Base-by-base conservation (phyloP, 2,329 filamentous ascomycete genomes). In the Coniochaeta hoffmannii region DNA sequence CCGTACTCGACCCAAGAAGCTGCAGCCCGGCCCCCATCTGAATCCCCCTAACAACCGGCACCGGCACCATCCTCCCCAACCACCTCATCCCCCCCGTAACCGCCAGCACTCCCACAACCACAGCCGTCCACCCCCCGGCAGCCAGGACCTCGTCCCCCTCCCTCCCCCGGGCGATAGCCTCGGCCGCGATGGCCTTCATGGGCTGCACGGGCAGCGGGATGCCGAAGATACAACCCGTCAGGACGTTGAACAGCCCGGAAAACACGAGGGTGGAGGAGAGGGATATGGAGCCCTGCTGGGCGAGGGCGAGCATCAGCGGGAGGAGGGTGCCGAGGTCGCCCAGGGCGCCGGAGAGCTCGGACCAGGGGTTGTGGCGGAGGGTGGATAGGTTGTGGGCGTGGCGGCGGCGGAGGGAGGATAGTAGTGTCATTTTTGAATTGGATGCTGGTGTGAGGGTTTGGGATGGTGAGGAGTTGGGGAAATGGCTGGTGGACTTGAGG, bases 121-220 rank as follows among this genome's bases (percentile, higher is more conserved):
- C 74, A 1, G 86, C 85, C 32, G 96, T 91, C 56, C 90, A 88
- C 35, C 93, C 81, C 1, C 93, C 93, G 1, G 91, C 90, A 0
- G 89, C 87, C n/a, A 90, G 83, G 41, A 88, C 92, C 60, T 90
- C 81, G 19, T 31, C 46, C 46, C 30, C 12, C 26, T 31, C 46
- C 3, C 5, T 12, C 4, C 38, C 19, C 9, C 22, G 22, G n/a
- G 17, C 12, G 3, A 51, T 32, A 5, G 31, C 49, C 28, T 51
- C 49, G 14, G 49, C 49, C 7, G 49, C 49, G 49, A 51, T 51
- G 49, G 81, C 80, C 74, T 86, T 86, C 83, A 86, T 86, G n/a
- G 92, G 92, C 73, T 97, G 92, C 0, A 97, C 91, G 0, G 92
- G 92, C 3, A 97, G 73, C 2, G 93, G 93, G 38, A 97, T 87